phyloP scores from a whole-genome alignment of 805 yeast genomes.

The Tetrapisispora namnaoensis region DNA sequence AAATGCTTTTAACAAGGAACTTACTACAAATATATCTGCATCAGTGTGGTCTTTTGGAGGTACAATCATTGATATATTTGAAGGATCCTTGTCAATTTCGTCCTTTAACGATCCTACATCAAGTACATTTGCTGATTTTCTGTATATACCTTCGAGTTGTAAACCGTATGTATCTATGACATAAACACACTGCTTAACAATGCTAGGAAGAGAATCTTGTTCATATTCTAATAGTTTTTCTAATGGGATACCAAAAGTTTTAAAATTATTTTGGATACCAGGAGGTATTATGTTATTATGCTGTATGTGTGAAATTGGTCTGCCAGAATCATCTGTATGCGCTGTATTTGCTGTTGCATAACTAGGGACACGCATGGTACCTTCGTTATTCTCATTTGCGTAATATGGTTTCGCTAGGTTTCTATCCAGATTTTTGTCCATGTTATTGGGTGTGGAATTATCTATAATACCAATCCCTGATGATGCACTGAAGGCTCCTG shows the following conservation, averaged over 20 bases:
- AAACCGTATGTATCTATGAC: constrained; percentile 79
- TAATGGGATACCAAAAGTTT: constrained; percentile 78
- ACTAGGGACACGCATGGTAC: constrained; percentile 16
- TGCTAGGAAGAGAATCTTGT: constrained; percentile 83
- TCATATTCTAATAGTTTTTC: constrained; percentile 69
- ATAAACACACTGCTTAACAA: constrained; percentile 81
- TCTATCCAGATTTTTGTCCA: background rate
- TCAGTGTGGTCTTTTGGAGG: constrained; percentile 52
- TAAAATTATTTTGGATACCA: constrained; percentile 30
- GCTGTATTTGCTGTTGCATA: constrained; percentile 17
- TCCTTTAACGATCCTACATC: constrained; percentile 66
- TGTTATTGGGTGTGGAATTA: background rate
- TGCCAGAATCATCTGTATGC: constrained; percentile 18
- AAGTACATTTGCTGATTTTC: constrained; percentile 70
- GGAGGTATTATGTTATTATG: constrained; percentile 29
- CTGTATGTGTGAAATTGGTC: constrained; percentile 28
- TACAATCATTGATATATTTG: constrained; percentile 46
- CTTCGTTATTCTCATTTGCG: background rate
- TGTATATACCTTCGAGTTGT: constrained; percentile 80
- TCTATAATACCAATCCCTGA: background rate
- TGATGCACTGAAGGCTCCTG: background rate
- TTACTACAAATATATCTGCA: constrained; percentile 80
- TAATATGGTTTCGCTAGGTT: background rate
- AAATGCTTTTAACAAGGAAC: constrained; percentile 74
- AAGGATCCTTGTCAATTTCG: constrained; percentile 66